phyloP scores from a whole-genome alignment of 1,139 yeast species.

The Geotrichum candidum region DNA sequence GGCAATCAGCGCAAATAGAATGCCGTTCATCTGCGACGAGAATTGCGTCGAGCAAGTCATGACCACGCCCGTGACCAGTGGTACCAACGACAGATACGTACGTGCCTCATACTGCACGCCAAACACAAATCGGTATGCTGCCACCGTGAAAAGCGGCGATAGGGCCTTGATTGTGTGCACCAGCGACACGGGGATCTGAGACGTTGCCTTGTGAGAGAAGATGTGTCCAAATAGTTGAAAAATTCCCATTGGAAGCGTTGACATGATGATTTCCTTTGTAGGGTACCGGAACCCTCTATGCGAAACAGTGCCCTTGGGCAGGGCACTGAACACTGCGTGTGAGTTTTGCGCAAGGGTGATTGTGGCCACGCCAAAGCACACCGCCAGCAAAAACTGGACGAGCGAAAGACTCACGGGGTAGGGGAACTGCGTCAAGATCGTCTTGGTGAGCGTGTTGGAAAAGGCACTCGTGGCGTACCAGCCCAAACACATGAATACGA shows the following conservation, averaged over 20 bases:
- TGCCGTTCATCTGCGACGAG: slow-evolving; percentile 51
- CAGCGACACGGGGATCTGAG: slow-evolving; percentile 79
- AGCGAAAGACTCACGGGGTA: slow-evolving; percentile 84
- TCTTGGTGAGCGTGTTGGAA: slow-evolving; percentile 74
- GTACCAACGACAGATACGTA: slow-evolving; percentile 72
- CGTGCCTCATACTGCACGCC: slow-evolving; percentile 49
- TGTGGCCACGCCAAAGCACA: slow-evolving; percentile 48
- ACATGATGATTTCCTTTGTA: slow-evolving; percentile 47
- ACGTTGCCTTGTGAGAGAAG: slow-evolving; percentile 82
- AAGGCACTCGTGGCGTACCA: slow-evolving; percentile 85
- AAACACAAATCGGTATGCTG: slow-evolving; percentile 61
- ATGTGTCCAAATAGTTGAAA: slow-evolving; percentile 90
- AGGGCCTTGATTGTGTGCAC: slow-evolving; percentile 90
- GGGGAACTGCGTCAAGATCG: slow-evolving; percentile 59
- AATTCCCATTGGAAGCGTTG: slow-evolving; percentile 87
- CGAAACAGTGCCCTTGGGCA: slow-evolving; percentile 32
- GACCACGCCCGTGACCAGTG: slow-evolving; percentile 78
- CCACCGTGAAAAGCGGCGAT: slow-evolving; percentile 83
- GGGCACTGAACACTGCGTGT: slow-evolving; percentile 20
- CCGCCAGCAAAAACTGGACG: slow-evolving; percentile 72
- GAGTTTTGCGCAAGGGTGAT: slow-evolving; percentile 24
- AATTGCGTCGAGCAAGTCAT: slow-evolving; percentile 56
- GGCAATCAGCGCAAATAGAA: slow-evolving; percentile 69
- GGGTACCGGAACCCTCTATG: slow-evolving; percentile 43
- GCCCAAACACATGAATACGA: slow-evolving; percentile 49